phyloP scores from a whole-genome alignment of 768 basidiomycete genomes.

The Boletellus emodensis region DNA sequence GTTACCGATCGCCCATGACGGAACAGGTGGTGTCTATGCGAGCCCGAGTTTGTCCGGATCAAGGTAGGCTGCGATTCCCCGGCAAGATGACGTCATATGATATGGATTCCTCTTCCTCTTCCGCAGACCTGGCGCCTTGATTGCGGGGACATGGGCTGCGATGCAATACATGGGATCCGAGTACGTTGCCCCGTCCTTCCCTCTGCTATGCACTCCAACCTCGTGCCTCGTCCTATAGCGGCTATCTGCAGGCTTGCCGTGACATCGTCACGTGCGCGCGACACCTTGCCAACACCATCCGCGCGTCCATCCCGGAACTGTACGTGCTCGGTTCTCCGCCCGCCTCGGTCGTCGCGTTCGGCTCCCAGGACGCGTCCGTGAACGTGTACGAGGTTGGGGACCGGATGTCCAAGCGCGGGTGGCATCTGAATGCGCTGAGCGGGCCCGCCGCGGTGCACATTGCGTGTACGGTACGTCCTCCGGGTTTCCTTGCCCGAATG shows the following conservation, averaged over 20 bases:
- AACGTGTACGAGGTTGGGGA: constrained; percentile 91
- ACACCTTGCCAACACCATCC: constrained; percentile 64
- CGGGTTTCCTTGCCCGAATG: too few species aligned
- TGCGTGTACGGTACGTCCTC: constrained; percentile 77
- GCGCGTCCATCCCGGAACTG: constrained; percentile 70
- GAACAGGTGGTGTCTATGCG: constrained; percentile 78
- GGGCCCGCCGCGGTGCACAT: constrained; percentile 86
- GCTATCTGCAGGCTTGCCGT: constrained; percentile 83
- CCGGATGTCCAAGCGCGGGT: constrained; percentile 77
- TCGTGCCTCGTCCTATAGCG: constrained; percentile 39
- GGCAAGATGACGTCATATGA: too few species aligned
- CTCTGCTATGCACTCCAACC: neutral
- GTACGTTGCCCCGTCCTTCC: constrained; percentile 40
- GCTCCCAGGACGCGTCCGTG: constrained; percentile 45
- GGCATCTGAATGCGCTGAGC: constrained; percentile 86
- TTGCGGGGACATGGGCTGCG: constrained; percentile 96
- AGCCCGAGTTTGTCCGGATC: constrained; percentile 90
- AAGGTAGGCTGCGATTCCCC: constrained; percentile 57
- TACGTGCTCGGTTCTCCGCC: constrained; percentile 87
- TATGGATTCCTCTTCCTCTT: neutral
- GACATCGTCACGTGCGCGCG: constrained; percentile 75
- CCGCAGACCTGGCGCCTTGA: constrained; percentile 78
- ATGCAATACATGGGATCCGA: constrained; percentile 89
- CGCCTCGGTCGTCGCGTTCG: constrained; percentile 90
- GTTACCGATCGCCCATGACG: neutral